These are phyloP conservation scores for Bacidia gigantensis DNA, from an alignment of 495 filamentous ascomycete genomes.

Conservation along the genomic window DNA sequence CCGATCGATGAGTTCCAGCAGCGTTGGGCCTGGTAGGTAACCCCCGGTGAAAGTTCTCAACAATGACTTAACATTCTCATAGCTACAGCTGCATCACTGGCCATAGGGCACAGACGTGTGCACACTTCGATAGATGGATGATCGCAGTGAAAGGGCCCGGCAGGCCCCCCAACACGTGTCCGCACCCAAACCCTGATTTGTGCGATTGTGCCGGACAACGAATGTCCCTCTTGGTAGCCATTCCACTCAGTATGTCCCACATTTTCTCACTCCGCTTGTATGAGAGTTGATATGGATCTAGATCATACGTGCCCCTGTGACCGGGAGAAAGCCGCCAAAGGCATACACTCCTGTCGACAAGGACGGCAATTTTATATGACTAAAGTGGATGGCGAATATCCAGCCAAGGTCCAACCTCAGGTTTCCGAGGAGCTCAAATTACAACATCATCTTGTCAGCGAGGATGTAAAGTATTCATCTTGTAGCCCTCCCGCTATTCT, in stretches of 20 bases:
- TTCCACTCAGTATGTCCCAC: slow-evolving; percentile 30
- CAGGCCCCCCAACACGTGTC: slow-evolving; percentile 61
- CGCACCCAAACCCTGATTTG: slow-evolving; percentile 49
- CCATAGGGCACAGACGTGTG: slow-evolving; percentile 75
- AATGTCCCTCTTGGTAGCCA: slow-evolving; percentile 38
- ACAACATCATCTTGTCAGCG: too few species aligned
- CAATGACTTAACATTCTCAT: not conserved
- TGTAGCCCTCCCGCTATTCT: slow-evolving; percentile 29
- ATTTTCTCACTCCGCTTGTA: not conserved
- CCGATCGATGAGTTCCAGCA: slow-evolving; percentile 34
- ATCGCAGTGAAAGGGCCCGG: slow-evolving; percentile 70
- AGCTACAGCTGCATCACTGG: slow-evolving; percentile 47
- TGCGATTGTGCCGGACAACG: slow-evolving; percentile 39
- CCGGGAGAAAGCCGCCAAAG: not conserved
- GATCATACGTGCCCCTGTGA: not conserved
- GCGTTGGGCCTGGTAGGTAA: slow-evolving; percentile 45
- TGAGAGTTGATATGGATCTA: not conserved
- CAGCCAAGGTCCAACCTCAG: too few species aligned
- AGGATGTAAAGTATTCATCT: not conserved
- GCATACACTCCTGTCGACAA: not conserved
- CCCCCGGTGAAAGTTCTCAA: too few species aligned
- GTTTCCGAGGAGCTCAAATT: too few species aligned
- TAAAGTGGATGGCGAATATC: too few species aligned
- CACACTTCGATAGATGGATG: slow-evolving; percentile 61
- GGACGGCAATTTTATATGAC: not conserved